Evolutionary conservation across 371 early-diverging fungal species (phyloP), one percentile per base, ranked within the genome.

Genomic region (Synchytrium microbalum): DNA sequence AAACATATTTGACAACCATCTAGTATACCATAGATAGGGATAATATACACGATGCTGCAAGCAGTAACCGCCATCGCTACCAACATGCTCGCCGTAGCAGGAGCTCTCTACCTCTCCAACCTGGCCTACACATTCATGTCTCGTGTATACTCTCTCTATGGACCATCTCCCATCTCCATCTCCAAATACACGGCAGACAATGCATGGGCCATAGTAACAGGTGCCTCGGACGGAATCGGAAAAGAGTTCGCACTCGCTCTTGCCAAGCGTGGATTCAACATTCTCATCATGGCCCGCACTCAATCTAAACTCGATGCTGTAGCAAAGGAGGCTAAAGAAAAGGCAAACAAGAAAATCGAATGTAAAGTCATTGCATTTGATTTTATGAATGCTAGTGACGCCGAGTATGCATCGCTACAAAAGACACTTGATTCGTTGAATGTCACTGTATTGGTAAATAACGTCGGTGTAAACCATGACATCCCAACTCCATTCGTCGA

Each of bases 161-260:
- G n/a, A n/a, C n/a, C n/a, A n/a, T n/a, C n/a, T n/a, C n/a, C n/a
- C n/a, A n/a, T n/a, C n/a, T n/a, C n/a, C n/a, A n/a, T n/a, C n/a
- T n/a, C n/a, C n/a, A n/a, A n/a, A n/a, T n/a, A n/a, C n/a, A n/a
- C n/a, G n/a, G n/a, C n/a, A n/a, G n/a, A n/a, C n/a, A n/a, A n/a
- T n/a, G n/a, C n/a, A n/a, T 95, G 92, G 91, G 95, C 93, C 61
- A 89, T 98, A 59, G 83, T 99, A 54, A 99, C 99, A 58, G 99
- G 99, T 61, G 95, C 96, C 23, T 91, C 97, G 10, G 98, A 96
- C 79, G 99, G 97, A 58, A 95, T 98, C 75, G 99, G 99, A 46
- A 89, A 87, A 69, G 96, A 92, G 68, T 92, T 96, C 64, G 95
- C 97, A 24, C 70, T 80, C 59, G 93, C 95, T 74, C 79, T 98